A percentile compares a stretch with the other conserved stretches of the same genome.
Evolutionary conservation across 306 rosid genomes (phyloP).

Genomic region (Neltuma alba): DNA sequence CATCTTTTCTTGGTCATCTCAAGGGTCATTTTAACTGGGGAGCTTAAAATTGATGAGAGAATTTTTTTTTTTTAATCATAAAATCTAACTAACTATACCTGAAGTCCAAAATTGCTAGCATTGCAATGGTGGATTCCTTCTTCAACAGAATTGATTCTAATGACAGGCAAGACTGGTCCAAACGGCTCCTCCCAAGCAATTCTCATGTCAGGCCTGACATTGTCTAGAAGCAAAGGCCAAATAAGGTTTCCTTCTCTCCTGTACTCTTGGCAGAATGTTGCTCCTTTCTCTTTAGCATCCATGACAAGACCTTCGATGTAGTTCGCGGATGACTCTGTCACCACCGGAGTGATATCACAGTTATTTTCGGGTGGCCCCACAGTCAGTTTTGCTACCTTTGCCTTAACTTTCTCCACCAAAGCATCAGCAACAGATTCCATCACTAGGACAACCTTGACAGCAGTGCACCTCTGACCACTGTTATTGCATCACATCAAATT

Average conservation of each 20-base stretch:
- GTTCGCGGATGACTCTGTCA: conserved; percentile 88
- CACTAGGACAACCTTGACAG: conserved; percentile 90
- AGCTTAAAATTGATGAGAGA: not conserved
- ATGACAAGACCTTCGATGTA: conserved; percentile 83
- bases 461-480: conserved; percentile 99
- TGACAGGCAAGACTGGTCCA: conserved; percentile 89
- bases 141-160: no score
- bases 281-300: conserved; percentile 91
- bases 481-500: conserved; percentile 22
- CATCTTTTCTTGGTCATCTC: no score
- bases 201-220: conserved; percentile 95
- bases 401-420: conserved; percentile 86
- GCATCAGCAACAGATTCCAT: conserved; percentile 92
- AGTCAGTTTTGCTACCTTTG: conserved; percentile 67
- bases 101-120: conserved; percentile 98
- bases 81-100: conserved; percentile 56
- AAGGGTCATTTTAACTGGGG: no score
- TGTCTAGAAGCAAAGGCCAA: conserved; percentile 87
- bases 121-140: no score
- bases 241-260: conserved; percentile 96
- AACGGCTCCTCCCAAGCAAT: conserved; percentile 99
- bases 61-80: not conserved
- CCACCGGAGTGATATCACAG: conserved; percentile 88
- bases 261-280: conserved; percentile 96
- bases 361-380: conserved; percentile 86